Base-by-base conservation (phyloP, 1,284 basidiomycete genomes). In the Rhizoctonia solani region DNA sequence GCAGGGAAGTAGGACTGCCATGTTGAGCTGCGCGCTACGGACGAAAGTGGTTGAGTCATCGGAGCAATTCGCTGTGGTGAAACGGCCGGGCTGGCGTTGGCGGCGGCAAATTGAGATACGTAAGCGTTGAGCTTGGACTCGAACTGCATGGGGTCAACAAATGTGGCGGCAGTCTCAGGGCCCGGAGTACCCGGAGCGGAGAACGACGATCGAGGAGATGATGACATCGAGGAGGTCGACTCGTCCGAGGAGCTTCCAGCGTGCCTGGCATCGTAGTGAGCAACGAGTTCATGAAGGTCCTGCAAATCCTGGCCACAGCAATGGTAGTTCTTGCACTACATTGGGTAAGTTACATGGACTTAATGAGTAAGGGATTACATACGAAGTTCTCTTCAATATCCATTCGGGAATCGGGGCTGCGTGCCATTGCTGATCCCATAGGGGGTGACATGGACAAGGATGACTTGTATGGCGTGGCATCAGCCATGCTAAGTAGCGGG, bases 1-100 rank as follows among this genome's bases (percentile, higher is more conserved):
- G 59, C 44, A 3, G 59, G 59, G 49, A 63, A 63, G 49, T 63
- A 63, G 9, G 59, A 63, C n/a, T 63, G 59, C 59, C 59, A 63
- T 4, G 47, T 21, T 8, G 59, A 63, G 49, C 41, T 63, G 47
- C 59, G 59, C 13, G 59, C 59, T n/a, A 63, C 59, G 30, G 47
- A 41, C 3, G 50, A 65, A 25, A 65, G 61, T 8, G 61, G 61
- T 50, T 65, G 61, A 16, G 61, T 54, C 25, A 53, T 30, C 1
- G 50, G 44, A 16, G 46, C 58, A 11, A 37, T 21, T 41, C 50
- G 61, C 50, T 65, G 61, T 9, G 61, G 61, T 2, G 61, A 53
- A 16, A 41, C 49, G 8, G 46, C 46, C 23, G 61, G 37, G 4
- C 44, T 41, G 1, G 34, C 25, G 34, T 63, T 63, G 21, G 23